These are phyloP conservation scores for Kodamaea sagamina DNA, from an alignment of 805 yeast species.

Conservation along the genomic window DNA sequence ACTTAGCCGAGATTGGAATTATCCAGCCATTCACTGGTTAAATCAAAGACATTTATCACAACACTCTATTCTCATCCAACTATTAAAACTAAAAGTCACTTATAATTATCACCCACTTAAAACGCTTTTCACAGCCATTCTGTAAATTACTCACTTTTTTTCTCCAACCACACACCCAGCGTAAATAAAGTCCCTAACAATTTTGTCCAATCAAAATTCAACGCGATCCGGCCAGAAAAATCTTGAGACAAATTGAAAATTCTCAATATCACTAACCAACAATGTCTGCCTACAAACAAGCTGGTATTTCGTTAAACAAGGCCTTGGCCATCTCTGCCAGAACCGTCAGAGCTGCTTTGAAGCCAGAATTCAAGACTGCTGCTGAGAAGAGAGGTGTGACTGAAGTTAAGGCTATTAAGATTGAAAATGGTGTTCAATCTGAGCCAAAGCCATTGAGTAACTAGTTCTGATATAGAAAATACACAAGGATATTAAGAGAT, in stretches of 20 bases:
- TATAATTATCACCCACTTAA: too few relatives aligned
- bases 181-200: slow-evolving; percentile 4
- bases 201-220: slow-evolving; percentile 11
- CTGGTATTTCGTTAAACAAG: slow-evolving; percentile 67
- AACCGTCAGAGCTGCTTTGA: slow-evolving; percentile 83
- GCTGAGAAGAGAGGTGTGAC: slow-evolving; percentile 70
- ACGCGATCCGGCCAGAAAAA: slow-evolving; percentile 10
- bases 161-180: slow-evolving; percentile 2
- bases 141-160: neutral
- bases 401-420: slow-evolving; percentile 72
- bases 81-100: too few relatives aligned
- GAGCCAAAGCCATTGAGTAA: slow-evolving; percentile 42
- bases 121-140: too few relatives aligned
- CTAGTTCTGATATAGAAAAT: slow-evolving; percentile 17
- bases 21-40: too few relatives aligned
- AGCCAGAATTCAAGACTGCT: slow-evolving; percentile 76
- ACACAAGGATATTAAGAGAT: neutral
- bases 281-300: slow-evolving; percentile 53
- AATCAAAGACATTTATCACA: too few relatives aligned
- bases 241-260: slow-evolving; percentile 13
- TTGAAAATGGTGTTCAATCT: slow-evolving; percentile 64
- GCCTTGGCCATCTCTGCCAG: slow-evolving; percentile 89
- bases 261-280: slow-evolving; percentile 7
- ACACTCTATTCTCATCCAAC: too few relatives aligned
- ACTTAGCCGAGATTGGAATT: too few relatives aligned